phyloP scores from a whole-genome alignment of 2,329 filamentous ascomycete species.

The Pyrenophora tritici-repentis region DNA sequence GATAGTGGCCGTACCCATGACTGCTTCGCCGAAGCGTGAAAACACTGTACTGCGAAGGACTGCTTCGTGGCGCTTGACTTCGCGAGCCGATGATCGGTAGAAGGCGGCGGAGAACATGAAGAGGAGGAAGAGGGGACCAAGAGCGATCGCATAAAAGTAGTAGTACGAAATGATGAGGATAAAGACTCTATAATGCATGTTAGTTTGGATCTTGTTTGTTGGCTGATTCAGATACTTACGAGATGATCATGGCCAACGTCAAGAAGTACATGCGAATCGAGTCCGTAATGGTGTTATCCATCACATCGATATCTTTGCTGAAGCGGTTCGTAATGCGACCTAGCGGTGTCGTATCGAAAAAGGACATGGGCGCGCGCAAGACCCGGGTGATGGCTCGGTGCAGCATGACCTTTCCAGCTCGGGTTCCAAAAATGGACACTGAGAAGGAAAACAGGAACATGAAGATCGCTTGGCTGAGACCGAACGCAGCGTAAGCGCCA shows the following conservation, averaged over 20 bases:
- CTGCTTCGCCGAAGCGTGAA: constrained; percentile 86
- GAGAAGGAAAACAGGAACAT: constrained; percentile 80
- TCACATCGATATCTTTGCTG: constrained; percentile 91
- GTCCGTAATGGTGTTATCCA: constrained; percentile 91
- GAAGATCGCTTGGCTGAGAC: constrained; percentile 36
- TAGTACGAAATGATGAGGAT: constrained; percentile 93
- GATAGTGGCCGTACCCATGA: constrained; percentile 82
- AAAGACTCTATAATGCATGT: constrained; percentile 65
- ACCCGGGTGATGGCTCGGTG: constrained; percentile 78
- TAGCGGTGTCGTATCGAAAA: constrained; percentile 95
- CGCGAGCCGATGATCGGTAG: constrained; percentile 87
- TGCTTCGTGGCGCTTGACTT: constrained; percentile 92
- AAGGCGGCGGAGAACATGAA: constrained; percentile 85
- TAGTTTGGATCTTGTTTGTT: neutral
- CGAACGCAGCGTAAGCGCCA: constrained; percentile 50
- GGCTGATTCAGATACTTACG: constrained; percentile 16
- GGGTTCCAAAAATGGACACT: constrained; percentile 79
- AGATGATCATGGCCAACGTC: constrained; percentile 78
- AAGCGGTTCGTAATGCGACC: constrained; percentile 97
- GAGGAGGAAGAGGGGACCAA: constrained; percentile 71
- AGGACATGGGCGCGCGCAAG: constrained; percentile 74
- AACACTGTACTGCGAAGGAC: constrained; percentile 87
- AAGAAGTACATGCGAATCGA: constrained; percentile 92
- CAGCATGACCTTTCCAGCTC: constrained; percentile 80
- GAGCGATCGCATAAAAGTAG: constrained; percentile 78